Conservation (phyloP, 176 grass and related monocot genomes). For the Oryza rufipogon region DNA sequence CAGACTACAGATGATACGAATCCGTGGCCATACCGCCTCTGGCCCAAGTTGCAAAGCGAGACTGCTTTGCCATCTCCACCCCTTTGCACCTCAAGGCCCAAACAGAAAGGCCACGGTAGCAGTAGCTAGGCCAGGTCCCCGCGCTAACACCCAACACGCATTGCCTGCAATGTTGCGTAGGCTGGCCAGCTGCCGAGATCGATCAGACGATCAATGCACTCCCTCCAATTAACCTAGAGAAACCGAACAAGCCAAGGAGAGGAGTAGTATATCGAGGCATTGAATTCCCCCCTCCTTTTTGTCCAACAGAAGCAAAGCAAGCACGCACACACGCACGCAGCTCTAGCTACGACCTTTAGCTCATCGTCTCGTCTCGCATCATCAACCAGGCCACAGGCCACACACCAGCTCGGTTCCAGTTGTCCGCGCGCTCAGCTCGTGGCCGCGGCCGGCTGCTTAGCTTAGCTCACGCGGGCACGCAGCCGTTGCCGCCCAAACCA, state of each 20-base stretch:
- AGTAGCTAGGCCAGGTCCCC: conserved; percentile 4
- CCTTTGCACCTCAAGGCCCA: conserved; percentile 1
- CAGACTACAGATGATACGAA: neutral
- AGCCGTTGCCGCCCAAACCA: neutral
- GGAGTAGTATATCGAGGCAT: neutral
- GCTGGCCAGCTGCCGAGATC: neutral
- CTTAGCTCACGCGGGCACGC: neutral
- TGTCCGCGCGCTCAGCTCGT: neutral
- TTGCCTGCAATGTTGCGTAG: conserved; percentile 2
- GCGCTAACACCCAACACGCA: neutral
- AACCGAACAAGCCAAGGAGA: neutral
- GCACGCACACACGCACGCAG: neutral
- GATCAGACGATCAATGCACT: neutral
- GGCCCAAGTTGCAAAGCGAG: conserved; percentile 9
- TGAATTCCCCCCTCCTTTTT: conserved; percentile 22
- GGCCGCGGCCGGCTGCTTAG: neutral
- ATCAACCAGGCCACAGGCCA: neutral
- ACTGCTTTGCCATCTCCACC: neutral
- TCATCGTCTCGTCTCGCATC: neutral
- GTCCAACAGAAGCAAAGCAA: conserved; percentile 12
- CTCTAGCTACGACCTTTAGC: neutral
- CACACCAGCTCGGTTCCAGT: neutral
- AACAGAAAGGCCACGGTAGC: conserved; percentile 24
- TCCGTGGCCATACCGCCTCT: conserved; percentile 16
- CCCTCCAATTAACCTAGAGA: neutral